A percentile compares a stretch with the other conserved stretches of the same genome.
Conservation (phyloP, 176 grass and related monocot genomes). For the Cenchrus americanus region DNA sequence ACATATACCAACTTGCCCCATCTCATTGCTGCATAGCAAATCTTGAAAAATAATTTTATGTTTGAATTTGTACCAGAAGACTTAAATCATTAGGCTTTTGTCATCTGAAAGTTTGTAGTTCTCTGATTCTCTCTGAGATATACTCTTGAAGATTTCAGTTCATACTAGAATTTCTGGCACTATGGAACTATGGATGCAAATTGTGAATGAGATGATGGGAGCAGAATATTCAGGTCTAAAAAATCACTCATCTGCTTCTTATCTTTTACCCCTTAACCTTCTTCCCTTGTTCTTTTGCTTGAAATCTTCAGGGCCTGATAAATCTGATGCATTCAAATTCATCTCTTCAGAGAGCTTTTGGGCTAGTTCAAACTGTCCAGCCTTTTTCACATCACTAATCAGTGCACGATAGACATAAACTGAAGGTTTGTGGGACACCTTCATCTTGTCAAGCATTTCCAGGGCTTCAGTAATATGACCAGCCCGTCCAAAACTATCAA, state of each 20-base stretch:
- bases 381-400: constrained; percentile 66
- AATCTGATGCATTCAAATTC: constrained; percentile 55
- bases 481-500: constrained; percentile 73
- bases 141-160: constrained; percentile 5
- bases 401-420: constrained; percentile 83
- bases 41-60: not conserved
- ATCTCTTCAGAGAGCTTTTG: constrained; percentile 69
- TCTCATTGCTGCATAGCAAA: not conserved
- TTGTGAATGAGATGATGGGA: not conserved
- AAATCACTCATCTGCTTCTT: constrained; percentile 12
- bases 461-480: constrained; percentile 67
- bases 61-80: not conserved
- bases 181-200: not conserved
- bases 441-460: constrained; percentile 74
- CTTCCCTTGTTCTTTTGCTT: constrained; percentile 45
- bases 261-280: constrained; percentile 40
- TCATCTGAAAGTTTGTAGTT: constrained; percentile 11
- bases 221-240: not conserved
- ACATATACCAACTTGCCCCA: not conserved
- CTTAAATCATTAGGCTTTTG: constrained; percentile 3
- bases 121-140: not conserved
- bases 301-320: constrained; percentile 72
- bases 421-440: constrained; percentile 57
- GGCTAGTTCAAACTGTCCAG: constrained; percentile 63
- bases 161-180: not conserved